These are phyloP conservation scores for Candida glaebosa DNA, from an alignment of 805 yeast genomes.

Conservation along the genomic window DNA sequence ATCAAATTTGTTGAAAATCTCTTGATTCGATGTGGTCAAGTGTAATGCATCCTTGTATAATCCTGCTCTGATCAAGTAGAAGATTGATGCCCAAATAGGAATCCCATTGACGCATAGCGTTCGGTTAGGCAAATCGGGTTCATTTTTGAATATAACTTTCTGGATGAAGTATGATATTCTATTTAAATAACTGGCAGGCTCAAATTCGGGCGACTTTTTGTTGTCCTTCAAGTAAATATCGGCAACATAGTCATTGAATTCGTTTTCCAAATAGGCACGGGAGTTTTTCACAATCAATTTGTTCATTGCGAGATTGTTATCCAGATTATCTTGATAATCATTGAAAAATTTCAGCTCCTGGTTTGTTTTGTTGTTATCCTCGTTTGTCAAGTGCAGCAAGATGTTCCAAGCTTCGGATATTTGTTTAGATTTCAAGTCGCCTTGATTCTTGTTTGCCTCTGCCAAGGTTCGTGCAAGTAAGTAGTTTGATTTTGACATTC, in stretches of 20 bases:
- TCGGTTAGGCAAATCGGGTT: conserved; percentile 23
- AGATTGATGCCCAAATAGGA: conserved; percentile 94
- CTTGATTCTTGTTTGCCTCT: conserved; percentile 53
- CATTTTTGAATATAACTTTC: conserved; percentile 31
- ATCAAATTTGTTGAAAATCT: conserved; percentile 79
- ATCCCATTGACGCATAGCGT: conserved; percentile 61
- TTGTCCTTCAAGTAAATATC: conserved; percentile 59
- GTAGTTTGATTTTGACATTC: conserved; percentile 51
- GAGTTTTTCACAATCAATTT: conserved; percentile 52
- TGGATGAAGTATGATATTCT: conserved; percentile 62
- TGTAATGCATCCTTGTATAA: conserved; percentile 73
- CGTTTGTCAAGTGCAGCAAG: conserved; percentile 45
- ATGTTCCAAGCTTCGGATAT: conserved; percentile 73
- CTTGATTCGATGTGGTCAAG: conserved; percentile 58
- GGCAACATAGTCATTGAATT: conserved; percentile 74
- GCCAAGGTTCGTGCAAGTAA: conserved; percentile 60
- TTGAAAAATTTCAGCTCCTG: conserved; percentile 33
- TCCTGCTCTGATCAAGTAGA: conserved; percentile 83
- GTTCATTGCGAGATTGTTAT: conserved; percentile 31
- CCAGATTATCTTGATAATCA: conserved; percentile 12
- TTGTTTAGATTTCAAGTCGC: conserved; percentile 66
- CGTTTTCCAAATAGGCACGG: conserved; percentile 62
- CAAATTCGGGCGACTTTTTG: conserved; percentile 24
- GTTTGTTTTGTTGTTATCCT: conserved; percentile 29
- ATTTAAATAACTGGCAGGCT: conserved; percentile 63